These are phyloP conservation scores for Fusarium tanahbumbuense DNA, from an alignment of 2,329 filamentous ascomycete species.

Conservation along the genomic window DNA sequence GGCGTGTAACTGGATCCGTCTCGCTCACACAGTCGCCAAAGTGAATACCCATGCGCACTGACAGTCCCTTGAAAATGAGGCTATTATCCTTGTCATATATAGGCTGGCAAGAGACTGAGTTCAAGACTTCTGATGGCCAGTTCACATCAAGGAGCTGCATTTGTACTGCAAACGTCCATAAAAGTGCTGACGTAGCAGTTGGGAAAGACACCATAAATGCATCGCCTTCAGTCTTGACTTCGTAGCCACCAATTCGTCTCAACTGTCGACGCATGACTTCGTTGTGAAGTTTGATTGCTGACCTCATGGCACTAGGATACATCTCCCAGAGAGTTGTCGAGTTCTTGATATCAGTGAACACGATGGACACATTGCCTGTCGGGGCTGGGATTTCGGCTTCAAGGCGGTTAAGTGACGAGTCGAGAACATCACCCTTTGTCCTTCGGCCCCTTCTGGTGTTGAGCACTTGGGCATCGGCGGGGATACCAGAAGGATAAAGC, in stretches of 20 bases:
- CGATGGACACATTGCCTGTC: conserved; percentile 88
- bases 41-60: conserved; percentile 97
- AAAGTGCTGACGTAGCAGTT: conserved; percentile 90
- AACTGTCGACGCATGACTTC: conserved; percentile 95
- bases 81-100: conserved; percentile 85
- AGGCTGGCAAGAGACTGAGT: conserved; percentile 85
- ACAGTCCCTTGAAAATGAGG: conserved; percentile 92
- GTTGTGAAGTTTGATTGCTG: conserved; percentile 97
- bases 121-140: conserved; percentile 94
- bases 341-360: conserved; percentile 99
- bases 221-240: conserved; percentile 99
- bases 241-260: conserved; percentile 93
- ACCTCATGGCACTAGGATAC: conserved; percentile 93
- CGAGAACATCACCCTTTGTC: conserved; percentile 73
- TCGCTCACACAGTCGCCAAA: conserved; percentile 96
- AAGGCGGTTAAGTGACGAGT: conserved; percentile 87
- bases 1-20: conserved; percentile 92
- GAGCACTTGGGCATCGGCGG: conserved; percentile 75
- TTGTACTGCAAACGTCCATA: conserved; percentile 98
- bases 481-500: conserved; percentile 79
- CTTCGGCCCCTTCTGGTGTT: conserved; percentile 74
- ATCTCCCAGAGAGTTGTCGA: conserved; percentile 97
- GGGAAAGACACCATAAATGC: conserved; percentile 99
- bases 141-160: conserved; percentile 85
- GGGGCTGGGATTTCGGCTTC: conserved; percentile 93